phyloP scores from a whole-genome alignment of 306 rosid species.

The Echinosophora koreensis region DNA sequence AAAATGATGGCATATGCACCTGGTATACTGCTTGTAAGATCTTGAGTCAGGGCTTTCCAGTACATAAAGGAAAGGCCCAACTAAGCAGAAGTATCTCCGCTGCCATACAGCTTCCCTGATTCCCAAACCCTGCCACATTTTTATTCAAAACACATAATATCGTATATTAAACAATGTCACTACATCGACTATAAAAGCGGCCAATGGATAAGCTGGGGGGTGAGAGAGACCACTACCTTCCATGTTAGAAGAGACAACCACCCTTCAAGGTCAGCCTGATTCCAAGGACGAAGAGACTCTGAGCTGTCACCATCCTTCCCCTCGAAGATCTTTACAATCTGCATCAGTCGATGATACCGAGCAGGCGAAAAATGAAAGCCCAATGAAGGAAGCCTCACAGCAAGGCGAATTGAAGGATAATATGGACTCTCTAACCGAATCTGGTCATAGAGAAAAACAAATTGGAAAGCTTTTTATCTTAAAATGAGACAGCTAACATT shows the following conservation, averaged over 20 bases:
- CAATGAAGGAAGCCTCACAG: slow-evolving; percentile 85
- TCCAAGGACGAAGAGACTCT: slow-evolving; percentile 75
- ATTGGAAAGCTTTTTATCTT: slow-evolving; percentile 20
- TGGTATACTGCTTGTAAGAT: slow-evolving; percentile 83
- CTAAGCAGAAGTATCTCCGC: slow-evolving; percentile 81
- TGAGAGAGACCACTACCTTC: slow-evolving; percentile 70
- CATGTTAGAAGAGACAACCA: slow-evolving; percentile 83
- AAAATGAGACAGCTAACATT: slow-evolving; percentile 22
- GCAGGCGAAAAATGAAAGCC: slow-evolving; percentile 98
- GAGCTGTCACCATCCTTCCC: slow-evolving; percentile 69
- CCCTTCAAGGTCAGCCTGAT: slow-evolving; percentile 94
- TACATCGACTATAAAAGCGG: slow-evolving; percentile 31
- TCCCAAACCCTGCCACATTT: slow-evolving; percentile 84
- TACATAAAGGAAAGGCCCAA: slow-evolving; percentile 89
- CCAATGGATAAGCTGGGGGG: slow-evolving; percentile 6
- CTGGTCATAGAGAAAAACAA: slow-evolving; percentile 53
- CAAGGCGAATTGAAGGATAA: slow-evolving; percentile 82
- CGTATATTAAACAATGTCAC: slow-evolving; percentile 16
- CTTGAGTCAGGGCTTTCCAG: slow-evolving; percentile 88
- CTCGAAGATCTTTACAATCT: slow-evolving; percentile 81
- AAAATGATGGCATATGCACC: slow-evolving; percentile 62
- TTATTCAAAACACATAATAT: slow-evolving; percentile 24
- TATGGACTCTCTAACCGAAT: slow-evolving; percentile 75
- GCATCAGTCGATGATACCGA: slow-evolving; percentile 93
- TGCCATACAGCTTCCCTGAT: slow-evolving; percentile 97